A percentile compares a stretch with the other conserved stretches of the same genome.
Conservation (phyloP, 345 rosid species). For the Corchorus capsularis region DNA sequence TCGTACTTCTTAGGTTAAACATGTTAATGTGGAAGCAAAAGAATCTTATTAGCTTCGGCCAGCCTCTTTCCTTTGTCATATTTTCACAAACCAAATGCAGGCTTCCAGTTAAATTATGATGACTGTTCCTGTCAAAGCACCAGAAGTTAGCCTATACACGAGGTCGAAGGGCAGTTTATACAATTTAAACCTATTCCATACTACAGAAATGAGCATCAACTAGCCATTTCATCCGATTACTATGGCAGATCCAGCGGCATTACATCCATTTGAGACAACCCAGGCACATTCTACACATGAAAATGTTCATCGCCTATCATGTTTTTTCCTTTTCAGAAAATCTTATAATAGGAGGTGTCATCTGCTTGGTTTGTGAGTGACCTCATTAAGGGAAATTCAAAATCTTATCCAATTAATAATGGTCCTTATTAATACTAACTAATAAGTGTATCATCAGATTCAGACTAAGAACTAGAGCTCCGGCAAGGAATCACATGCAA, state of each 20-base stretch:
- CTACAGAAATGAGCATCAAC: background rate
- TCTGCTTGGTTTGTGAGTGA: background rate
- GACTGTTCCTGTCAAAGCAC: slow-evolving; percentile 8
- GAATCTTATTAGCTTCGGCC: background rate
- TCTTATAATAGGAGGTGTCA: background rate
- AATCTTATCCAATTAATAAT: background rate
- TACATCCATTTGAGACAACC: background rate
- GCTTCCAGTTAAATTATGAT: background rate
- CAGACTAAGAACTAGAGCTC: background rate
- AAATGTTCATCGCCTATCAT: background rate
- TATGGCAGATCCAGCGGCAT: background rate
- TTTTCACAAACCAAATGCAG: background rate
- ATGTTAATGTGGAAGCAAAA: background rate
- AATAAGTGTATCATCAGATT: background rate
- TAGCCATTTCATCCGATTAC: background rate
- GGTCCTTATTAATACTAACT: too few relatives aligned
- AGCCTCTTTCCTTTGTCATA: background rate
- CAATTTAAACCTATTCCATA: background rate
- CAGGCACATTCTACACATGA: background rate
- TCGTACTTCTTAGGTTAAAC: background rate
- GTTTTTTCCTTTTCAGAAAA: background rate
- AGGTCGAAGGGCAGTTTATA: background rate
- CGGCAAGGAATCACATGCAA: background rate
- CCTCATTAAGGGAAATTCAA: background rate
- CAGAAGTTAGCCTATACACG: background rate